A percentile compares a stretch with the other conserved stretches of the same genome.
Conservation (phyloP, 2,329 filamentous ascomycete species). For the Calonectria honghensis region DNA sequence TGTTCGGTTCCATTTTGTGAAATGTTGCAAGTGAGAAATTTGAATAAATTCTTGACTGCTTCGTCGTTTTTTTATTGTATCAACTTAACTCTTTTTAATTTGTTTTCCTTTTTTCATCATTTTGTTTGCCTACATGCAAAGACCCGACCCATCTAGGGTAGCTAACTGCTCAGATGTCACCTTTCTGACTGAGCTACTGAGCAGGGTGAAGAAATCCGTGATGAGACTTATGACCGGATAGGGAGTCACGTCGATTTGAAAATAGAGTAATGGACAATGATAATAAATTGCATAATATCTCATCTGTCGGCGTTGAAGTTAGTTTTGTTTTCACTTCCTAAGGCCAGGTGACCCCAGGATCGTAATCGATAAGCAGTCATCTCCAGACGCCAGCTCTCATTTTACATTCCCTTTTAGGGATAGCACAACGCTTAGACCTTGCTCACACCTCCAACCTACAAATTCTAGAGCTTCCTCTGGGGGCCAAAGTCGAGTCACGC, state of each 20-base stretch:
- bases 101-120: too few relatives aligned
- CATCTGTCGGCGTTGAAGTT: not conserved
- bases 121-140: too few relatives aligned
- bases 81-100: too few relatives aligned
- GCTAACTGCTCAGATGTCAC: too few relatives aligned
- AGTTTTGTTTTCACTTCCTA: not conserved
- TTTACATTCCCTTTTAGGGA: not conserved
- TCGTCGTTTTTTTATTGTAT: too few relatives aligned
- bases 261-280: not conserved
- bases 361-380: constrained; percentile 12
- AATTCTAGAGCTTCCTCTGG: constrained; percentile 6
- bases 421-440: constrained; percentile 35
- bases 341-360: not conserved
- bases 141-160: too few relatives aligned
- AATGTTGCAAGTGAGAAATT: too few relatives aligned
- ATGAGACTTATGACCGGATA: too few relatives aligned
- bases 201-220: too few relatives aligned
- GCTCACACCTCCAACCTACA: not conserved
- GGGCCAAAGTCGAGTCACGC: constrained; percentile 2
- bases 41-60: too few relatives aligned
- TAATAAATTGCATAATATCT: not conserved
- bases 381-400: constrained; percentile 38
- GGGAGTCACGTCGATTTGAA: not conserved
- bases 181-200: too few relatives aligned
- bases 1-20: too few relatives aligned